Base-by-base conservation (phyloP, 1,139 yeast species). In the Blastobotrys indianensis region DNA sequence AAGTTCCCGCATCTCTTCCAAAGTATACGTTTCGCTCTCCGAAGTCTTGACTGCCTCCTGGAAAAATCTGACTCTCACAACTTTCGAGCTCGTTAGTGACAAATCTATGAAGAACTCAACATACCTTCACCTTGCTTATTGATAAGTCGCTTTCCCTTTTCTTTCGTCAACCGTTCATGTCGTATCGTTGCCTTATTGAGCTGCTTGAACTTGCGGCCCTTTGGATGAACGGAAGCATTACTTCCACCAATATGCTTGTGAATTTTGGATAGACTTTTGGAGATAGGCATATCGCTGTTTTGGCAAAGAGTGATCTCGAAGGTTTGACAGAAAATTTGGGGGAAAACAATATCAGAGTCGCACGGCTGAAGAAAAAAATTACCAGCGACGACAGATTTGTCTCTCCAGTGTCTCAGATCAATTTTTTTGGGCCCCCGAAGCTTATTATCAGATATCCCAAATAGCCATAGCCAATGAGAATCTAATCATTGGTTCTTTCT, bases 171-270 rank as follows among this genome's bases (percentile, higher is more conserved):
- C 63, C 84, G 85, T 42, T 74, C 75, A 53, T 87, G 94, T 63
- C 97, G 75, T 40, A 87, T 68, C 1, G 94, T 79, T n/a, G 97
- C 97, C 53, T 94, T 72, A 51, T 82, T 82, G 47, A 90, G 69
- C 64, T 85, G 88, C 63, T 84, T 83, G 66, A 86, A 84, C 65
- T 86, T 88, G 47, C 97, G 76, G 6, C 97, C 95, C 60, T 82
- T 83, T 35, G 94, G 88, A 63, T 90, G 97, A 55, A 90, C 73
- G 10, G 62, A 59, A 25, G 62, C 61, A 47, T 68, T 68, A 10
- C 70, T 66, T 15, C 81, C 80, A 39, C 78, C 79, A 40, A 80
- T 71, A 62, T 77, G 77, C 67, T 85, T 85, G 55, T 79, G 76
- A 38, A 90, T 85, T 63, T 87, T 88, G 20, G 74, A 67, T 42